A percentile compares a stretch with the other conserved stretches of the same genome.
These are phyloP conservation scores for Tolypocladium amazonense DNA, from an alignment of 2,329 filamentous ascomycete species.

Conservation along the genomic window DNA sequence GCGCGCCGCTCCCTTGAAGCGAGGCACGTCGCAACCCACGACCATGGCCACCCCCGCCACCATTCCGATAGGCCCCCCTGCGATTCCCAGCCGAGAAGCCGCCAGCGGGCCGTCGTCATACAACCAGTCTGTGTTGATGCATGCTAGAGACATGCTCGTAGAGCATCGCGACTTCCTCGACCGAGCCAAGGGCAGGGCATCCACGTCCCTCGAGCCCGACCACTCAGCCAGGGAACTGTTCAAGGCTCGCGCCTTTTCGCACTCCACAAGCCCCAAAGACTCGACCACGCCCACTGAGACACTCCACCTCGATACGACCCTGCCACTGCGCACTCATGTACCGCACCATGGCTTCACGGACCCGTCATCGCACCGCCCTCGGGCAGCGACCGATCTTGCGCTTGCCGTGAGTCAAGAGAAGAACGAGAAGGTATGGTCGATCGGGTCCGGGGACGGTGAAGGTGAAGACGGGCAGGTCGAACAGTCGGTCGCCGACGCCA, in stretches of 20 bases:
- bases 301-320: constrained; percentile 8
- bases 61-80: constrained; percentile 18
- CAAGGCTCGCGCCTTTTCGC: constrained; percentile 13
- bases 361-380: constrained; percentile 17
- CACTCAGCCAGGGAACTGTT: constrained; percentile 12
- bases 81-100: constrained; percentile 16
- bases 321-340: constrained; percentile 4
- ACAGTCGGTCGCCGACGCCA: constrained; percentile 51
- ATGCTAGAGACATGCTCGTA: constrained; percentile 25
- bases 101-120: constrained; percentile 21
- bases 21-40: constrained; percentile 12
- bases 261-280: constrained; percentile 17
- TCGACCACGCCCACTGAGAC: constrained; percentile 11
- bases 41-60: constrained; percentile 21
- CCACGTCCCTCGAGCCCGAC: constrained; percentile 24
- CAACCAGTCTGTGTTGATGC: constrained; percentile 17
- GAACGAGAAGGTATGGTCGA: constrained; percentile 55
- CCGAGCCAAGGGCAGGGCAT: constrained; percentile 15
- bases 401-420: constrained; percentile 40
- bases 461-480: constrained; percentile 49
- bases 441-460: constrained; percentile 39
- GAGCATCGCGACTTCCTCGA: constrained; percentile 23
- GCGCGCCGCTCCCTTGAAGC: constrained; percentile 22
- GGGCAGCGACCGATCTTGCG: constrained; percentile 29
- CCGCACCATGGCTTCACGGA: constrained; percentile 6